Evolutionary conservation across 768 basidiomycete species (phyloP).

Genomic region (Collybia sordida): DNA sequence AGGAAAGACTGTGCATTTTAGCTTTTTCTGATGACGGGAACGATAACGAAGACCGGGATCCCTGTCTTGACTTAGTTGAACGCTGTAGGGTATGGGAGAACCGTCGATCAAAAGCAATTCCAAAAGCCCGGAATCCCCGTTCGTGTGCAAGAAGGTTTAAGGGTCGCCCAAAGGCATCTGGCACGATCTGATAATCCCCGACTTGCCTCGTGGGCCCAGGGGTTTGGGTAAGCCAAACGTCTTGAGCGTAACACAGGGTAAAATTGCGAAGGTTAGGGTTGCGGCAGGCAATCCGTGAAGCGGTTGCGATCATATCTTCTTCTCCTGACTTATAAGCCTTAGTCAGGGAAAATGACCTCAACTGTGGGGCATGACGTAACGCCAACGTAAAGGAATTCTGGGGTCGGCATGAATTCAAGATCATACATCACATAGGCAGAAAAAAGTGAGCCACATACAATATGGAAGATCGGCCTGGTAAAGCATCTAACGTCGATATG

Average conservation of each 20-base stretch:
- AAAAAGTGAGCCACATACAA: conserved; percentile 22
- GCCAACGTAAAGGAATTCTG: conserved; percentile 33
- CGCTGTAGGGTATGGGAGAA: conserved; percentile 12
- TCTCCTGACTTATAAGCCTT: conserved; percentile 35
- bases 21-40: conserved; percentile 13
- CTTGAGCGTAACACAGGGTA: conserved; percentile 29
- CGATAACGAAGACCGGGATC: conserved; percentile 11
- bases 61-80: conserved; percentile 7
- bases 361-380: conserved; percentile 23
- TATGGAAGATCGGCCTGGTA: conserved; percentile 31
- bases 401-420: conserved; percentile 1
- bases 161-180: conserved; percentile 12
- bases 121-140: conserved; percentile 16
- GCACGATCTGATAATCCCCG: conserved; percentile 27
- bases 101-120: conserved; percentile 10
- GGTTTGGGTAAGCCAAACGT: conserved; percentile 34
- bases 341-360: conserved; percentile 32
- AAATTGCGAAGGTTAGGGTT: conserved; percentile 31
- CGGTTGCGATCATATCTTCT: conserved; percentile 30
- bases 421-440: neutral
- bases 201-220: conserved; percentile 30
- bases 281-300: conserved; percentile 26
- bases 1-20: neutral
- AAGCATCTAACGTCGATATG: conserved; percentile 35
- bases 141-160: conserved; percentile 12